A percentile compares a stretch with the other conserved stretches of the same genome.
These are phyloP conservation scores for Magnolia officinalis DNA, from an alignment of 164 flowering plant species.

Conservation along the genomic window DNA sequence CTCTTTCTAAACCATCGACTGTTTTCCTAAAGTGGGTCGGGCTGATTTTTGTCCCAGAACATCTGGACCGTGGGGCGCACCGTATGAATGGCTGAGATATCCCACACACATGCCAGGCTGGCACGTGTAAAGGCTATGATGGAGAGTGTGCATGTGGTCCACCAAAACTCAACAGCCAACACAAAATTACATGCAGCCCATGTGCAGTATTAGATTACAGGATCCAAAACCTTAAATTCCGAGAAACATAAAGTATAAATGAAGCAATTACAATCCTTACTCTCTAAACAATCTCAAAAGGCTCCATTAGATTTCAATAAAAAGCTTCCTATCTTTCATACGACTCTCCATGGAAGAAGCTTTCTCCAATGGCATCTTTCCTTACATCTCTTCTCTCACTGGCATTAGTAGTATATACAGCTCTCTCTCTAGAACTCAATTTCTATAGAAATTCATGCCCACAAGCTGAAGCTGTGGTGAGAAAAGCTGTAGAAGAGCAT, in stretches of 20 bases:
- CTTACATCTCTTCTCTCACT: conserved; percentile 2
- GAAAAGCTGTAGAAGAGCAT: conserved; percentile 6
- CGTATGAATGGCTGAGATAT: not conserved
- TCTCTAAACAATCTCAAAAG: conserved; percentile 3
- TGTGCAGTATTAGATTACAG: conserved; percentile 8
- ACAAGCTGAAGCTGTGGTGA: conserved; percentile 18
- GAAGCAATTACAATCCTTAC: not conserved
- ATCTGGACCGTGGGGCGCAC: not conserved
- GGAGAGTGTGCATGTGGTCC: not conserved
- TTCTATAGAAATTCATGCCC: conserved; percentile 18
- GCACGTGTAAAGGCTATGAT: not conserved
- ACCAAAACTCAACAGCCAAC: not conserved
- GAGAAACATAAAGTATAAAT: conserved; percentile 9
- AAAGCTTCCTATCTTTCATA: conserved; percentile 3
- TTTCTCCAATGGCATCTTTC: conserved; percentile 17
- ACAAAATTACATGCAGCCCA: conserved; percentile 4
- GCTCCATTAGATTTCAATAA: not conserved
- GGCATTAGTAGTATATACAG: not conserved
- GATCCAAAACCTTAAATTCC: not conserved
- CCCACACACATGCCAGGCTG: not conserved
- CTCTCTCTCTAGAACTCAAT: conserved; percentile 10
- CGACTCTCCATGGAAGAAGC: not conserved
- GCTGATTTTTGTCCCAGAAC: not conserved
- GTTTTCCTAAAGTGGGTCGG: not conserved
- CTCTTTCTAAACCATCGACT: too few species aligned